These are phyloP conservation scores for Metschnikowia cerradonensis DNA, from an alignment of 805 yeast genomes.

Conservation along the genomic window DNA sequence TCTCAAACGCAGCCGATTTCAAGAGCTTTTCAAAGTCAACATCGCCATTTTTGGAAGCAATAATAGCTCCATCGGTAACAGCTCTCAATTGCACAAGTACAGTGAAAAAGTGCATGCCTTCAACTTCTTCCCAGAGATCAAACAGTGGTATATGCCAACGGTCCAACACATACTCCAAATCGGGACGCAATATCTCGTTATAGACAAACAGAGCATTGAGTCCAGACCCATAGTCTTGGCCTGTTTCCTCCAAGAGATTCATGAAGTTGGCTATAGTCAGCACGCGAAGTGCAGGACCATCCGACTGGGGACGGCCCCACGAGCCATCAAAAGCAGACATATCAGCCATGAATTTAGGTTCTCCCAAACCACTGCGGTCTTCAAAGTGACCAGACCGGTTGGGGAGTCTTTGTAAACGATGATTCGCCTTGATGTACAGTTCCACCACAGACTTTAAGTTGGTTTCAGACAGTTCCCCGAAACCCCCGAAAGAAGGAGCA, in stretches of 20 bases:
- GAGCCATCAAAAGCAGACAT: conserved; percentile 54
- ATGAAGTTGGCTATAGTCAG: conserved; percentile 59
- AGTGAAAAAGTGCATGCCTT: conserved; percentile 76
- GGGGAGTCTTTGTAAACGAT: conserved; percentile 55
- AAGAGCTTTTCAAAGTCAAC: background rate
- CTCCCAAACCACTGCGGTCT: conserved; percentile 66
- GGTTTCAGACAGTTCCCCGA: too few relatives aligned
- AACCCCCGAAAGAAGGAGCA: too few relatives aligned
- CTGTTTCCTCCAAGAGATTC: conserved; percentile 31
- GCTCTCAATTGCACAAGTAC: conserved; percentile 71
- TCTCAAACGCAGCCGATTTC: conserved; percentile 20
- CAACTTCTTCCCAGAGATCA: conserved; percentile 91
- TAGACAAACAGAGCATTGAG: conserved; percentile 42
- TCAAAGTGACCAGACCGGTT: conserved; percentile 67
- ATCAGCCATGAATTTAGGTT: conserved; percentile 78
- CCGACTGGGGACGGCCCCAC: conserved; percentile 97
- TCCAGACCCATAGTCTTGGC: conserved; percentile 20
- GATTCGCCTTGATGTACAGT: conserved; percentile 58
- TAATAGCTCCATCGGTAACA: conserved; percentile 49
- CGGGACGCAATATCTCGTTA: conserved; percentile 56
- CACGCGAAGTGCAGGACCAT: conserved; percentile 85
- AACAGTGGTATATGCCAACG: conserved; percentile 69
- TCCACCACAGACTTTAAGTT: conserved; percentile 37
- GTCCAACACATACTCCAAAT: conserved; percentile 56
- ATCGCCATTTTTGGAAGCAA: conserved; percentile 25